Percentiles rank a stretch among this genome's conserved stretches.
These are phyloP conservation scores for Solanum ahanhuiri DNA, from an alignment of 257 asterid species.

Conservation along the genomic window DNA sequence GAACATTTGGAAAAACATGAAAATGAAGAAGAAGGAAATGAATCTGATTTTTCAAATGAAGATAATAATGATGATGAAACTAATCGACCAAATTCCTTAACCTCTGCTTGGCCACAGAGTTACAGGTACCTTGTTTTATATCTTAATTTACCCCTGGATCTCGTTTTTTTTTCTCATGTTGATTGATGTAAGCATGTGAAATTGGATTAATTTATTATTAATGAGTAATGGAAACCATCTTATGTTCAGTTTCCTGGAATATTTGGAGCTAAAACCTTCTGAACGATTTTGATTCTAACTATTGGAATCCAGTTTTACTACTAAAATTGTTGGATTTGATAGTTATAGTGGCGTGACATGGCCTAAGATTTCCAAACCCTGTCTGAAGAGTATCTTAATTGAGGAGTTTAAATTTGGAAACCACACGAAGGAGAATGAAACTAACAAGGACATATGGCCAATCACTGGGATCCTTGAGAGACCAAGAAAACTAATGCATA, in stretches of 20 bases:
- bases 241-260: background rate
- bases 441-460: background rate
- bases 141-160: background rate
- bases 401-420: background rate
- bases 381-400: background rate
- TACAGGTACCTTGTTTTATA: slow-evolving; percentile 42
- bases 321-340: background rate
- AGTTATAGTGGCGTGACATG: background rate
- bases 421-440: background rate
- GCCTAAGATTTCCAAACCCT: background rate
- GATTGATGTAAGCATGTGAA: background rate
- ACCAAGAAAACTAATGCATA: background rate
- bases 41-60: slow-evolving; percentile 46
- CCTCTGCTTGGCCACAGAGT: slow-evolving; percentile 89
- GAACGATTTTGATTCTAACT: background rate
- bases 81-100: slow-evolving; percentile 27
- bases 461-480: background rate
- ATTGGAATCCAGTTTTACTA: background rate
- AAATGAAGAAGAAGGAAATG: slow-evolving; percentile 33
- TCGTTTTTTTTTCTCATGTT: background rate
- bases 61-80: slow-evolving; percentile 22
- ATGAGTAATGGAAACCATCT: background rate
- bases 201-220: background rate
- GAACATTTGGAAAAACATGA: slow-evolving; percentile 20
- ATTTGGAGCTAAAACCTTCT: background rate